A percentile compares a stretch with the other conserved stretches of the same genome.
phyloP scores from a whole-genome alignment of 1,284 basidiomycete genomes.

The Cryptococcus depauperatus region DNA sequence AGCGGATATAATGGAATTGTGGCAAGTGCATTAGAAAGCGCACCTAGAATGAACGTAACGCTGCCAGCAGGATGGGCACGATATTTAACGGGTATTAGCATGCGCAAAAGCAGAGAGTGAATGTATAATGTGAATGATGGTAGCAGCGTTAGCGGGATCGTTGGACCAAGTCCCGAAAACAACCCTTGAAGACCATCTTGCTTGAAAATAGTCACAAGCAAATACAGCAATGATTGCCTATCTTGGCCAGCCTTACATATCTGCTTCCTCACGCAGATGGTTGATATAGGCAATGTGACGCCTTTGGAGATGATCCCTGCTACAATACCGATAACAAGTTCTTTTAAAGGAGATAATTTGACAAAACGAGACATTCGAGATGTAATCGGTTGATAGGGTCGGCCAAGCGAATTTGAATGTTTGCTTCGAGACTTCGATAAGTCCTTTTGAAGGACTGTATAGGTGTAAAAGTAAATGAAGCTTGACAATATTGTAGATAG shows the following conservation, averaged over 20 bases:
- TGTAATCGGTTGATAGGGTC: conserved; percentile 2
- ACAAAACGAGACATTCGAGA: not conserved
- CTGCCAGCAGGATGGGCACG: conserved; percentile 34
- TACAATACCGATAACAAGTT: conserved; percentile 46
- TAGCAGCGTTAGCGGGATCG: conserved; percentile 25
- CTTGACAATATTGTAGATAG: conserved; percentile 45
- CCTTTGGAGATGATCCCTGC: conserved; percentile 46
- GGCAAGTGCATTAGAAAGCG: conserved; percentile 45
- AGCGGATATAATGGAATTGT: conserved; percentile 43
- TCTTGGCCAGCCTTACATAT: conserved; percentile 38
- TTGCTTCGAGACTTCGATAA: conserved; percentile 11
- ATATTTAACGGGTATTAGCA: conserved; percentile 31
- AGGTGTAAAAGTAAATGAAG: conserved; percentile 43
- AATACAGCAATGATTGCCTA: conserved; percentile 10
- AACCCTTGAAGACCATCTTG: conserved; percentile 26
- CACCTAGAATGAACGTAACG: conserved; percentile 46
- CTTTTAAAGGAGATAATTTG: conserved; percentile 26
- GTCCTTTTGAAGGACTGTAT: conserved; percentile 31
- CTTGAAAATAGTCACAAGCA: conserved; percentile 16
- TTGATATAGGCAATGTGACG: conserved; percentile 47
- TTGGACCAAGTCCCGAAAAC: conserved; percentile 26
- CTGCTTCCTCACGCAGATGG: conserved; percentile 48
- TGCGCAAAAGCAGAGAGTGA: conserved; percentile 34
- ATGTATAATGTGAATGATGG: conserved; percentile 43
- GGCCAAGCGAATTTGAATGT: no score